Evolutionary conservation across 495 filamentous ascomycete species (phyloP), one percentile per base, ranked within the genome.

Genomic region (Jackrogersella multiformis): DNA sequence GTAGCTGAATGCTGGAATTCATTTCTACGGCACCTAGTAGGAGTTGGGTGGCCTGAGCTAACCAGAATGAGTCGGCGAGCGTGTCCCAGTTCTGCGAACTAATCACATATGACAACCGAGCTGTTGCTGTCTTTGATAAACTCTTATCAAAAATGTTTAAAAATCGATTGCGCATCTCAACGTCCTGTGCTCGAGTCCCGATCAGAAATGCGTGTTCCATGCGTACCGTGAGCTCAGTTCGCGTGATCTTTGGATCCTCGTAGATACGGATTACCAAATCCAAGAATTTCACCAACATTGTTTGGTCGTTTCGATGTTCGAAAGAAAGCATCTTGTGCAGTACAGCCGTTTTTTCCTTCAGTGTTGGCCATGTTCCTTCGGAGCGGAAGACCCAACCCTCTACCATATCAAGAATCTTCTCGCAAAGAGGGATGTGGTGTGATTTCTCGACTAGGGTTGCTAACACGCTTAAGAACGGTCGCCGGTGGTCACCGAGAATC

Each of bases 181-280:
- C 90, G 74, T 99, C 95, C 69, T 94, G 90, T 5, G 94, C 95
- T 75, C 96, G 81, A 1, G 93, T 94, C 34, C 96, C 96, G 53
- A 99, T 93, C 66, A 99, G 82, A 84, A 99, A 99, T 12, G 96
- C 95, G 75, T 96, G 94, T 78, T 99, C 96, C 81, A 99, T 87
- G 18, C 96, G 86, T 5, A 99, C 96, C 0, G 96, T 97, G 45
- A 99, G 83, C 76, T 99, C 96, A 0, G 96, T 97, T 46, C 94
- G 86, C 1, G 92, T 92, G 68, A 99, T 94, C 77, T 94, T 96
- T 0, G 91, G 90, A 70, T 97, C 94, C 66, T 99, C 96, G 69
- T 99, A 99, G 35, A 99, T 97, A 38, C 93, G 87, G 64, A 98
- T 97, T 16, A 99, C 94, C 36, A 99, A 85, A 48, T 99, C 90